Base-by-base conservation (phyloP, 108 stramenopile genomes). In the Phaeodactylum tricornutum region DNA sequence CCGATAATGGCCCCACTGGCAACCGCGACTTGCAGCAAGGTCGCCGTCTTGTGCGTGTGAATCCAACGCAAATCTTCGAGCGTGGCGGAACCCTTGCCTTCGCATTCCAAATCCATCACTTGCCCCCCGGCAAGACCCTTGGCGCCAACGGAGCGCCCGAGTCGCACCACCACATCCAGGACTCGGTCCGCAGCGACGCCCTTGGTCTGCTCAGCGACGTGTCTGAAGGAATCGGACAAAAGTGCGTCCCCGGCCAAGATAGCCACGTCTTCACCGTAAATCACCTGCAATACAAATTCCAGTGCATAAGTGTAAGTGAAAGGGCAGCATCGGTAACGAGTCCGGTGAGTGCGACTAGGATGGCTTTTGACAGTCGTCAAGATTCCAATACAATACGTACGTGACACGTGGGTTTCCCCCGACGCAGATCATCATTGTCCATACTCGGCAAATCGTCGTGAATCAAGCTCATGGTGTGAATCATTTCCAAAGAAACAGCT, bases 381-480 rank as follows among this genome's bases (percentile, higher is more conserved):
- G 16, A n/a, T 15, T 11, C 16, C 11, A 43, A 9, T 16, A 43
- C 17, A 16, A 20, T n/a, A 78, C 87, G 63, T 57, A 88, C 81
- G 57, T 96, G 94, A 66, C 85, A 88, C 20, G 92, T 94, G 8
- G 92, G 92, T 61, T 88, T 89, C 32, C 95, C 92, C 50, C 94
- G 56, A 55, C 95, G 69, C 29, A 95, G 68, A 57, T 93, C 93
- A 62, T 96, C 95, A 52, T 96, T 79, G 43, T 96, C 95, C 93
- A 96, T 94, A 37, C 72, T 56, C 3, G 95, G 95, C 66, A 96
- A 69, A 72, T 96, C 95, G 61, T 96, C 95, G 57, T 96, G 95
- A 47, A 95, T 96, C 22, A 96, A 71, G 55, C 83, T 85, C 95
- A 96, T 96, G 23, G 95, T 95, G 57, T 96, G 95, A 50, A 96